Evolutionary conservation across 192 early-diverging fungal species (phyloP), one percentile per base, ranked within the genome.

Genomic region (Coemansia sp.): DNA sequence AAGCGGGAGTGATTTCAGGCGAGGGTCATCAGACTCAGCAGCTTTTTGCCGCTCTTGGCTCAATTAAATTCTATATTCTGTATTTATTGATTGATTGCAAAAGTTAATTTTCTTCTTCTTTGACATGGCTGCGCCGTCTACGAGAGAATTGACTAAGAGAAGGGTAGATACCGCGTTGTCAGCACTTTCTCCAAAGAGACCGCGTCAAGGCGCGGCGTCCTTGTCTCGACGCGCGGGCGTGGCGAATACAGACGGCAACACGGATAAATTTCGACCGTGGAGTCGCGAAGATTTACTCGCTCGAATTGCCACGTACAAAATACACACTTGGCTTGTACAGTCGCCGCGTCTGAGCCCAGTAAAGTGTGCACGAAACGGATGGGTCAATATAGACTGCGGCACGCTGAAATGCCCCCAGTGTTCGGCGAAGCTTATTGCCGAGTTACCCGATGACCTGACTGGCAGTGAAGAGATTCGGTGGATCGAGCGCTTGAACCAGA

Each of bases 271-370:
- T 59, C 70, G 80, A 41, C 84, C 84, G 11, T 85, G 84, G 84
- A 81, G 77, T 41, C 68, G 63, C 46, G 72, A 77, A 8, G 73
- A 78, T 57, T 48, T 85, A 57, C 67, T 85, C 5, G 76, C 67
- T 11, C 76, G 84, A 14, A 76, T 85, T 29, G 57, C 76, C 29
- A 85, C 79, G 3, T 85, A 69, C 60, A 75, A 78, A 68, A 78
- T 78, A 62, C 72, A 78, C 50, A 82, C 76, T 2, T 85, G 84
- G 84, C 74, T 76, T 15, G 74, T 75, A 15, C 73, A 79, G 59
- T 74, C 78, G 58, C 61, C 62, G 9, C 21, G 17, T 31, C 63
- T 85, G 46, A 80, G 68, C 51, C 84, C 84, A 1, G 79, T 78
- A 6, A 65, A 67, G 42, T 85, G 84, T 39, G 74, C 76, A 8